Conservation (phyloP, 2,329 filamentous ascomycete species). For the Ophiocordyceps camponoti-rufipedis region DNA sequence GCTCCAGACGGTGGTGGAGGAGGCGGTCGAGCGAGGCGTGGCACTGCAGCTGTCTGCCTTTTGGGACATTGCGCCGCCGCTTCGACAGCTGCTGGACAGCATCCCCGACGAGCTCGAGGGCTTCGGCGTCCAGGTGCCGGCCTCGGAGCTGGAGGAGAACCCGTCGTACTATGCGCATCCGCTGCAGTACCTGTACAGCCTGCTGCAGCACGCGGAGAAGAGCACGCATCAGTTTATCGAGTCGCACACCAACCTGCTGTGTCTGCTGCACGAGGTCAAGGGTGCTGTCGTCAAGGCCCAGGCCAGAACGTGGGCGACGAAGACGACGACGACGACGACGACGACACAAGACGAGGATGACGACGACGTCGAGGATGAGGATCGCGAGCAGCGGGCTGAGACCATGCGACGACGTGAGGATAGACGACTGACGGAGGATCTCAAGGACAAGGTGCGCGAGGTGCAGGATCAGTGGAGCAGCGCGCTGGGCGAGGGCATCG, state of each 20-base stretch:
- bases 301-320: slow-evolving; percentile 47
- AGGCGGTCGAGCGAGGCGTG: slow-evolving; percentile 72
- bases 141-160: slow-evolving; percentile 68
- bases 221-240: slow-evolving; percentile 96
- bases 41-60: slow-evolving; percentile 86
- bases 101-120: slow-evolving; percentile 42
- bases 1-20: slow-evolving; percentile 63
- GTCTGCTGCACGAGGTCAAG: slow-evolving; percentile 78
- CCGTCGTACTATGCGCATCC: slow-evolving; percentile 65
- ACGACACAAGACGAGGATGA: slow-evolving; percentile 16
- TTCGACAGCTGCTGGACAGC: slow-evolving; percentile 61
- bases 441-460: slow-evolving; percentile 83
- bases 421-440: slow-evolving; percentile 54
- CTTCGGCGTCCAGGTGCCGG: slow-evolving; percentile 63
- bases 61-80: slow-evolving; percentile 87
- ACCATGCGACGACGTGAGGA: slow-evolving; percentile 50
- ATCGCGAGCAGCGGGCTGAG: slow-evolving; percentile 23
- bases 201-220: slow-evolving; percentile 77
- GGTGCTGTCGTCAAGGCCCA: slow-evolving; percentile 56
- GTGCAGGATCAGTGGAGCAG: slow-evolving; percentile 86
- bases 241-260: slow-evolving; percentile 77
- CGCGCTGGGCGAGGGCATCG: slow-evolving; percentile 63
- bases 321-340: slow-evolving; percentile 19
- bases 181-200: slow-evolving; percentile 73
- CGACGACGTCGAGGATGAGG: slow-evolving; percentile 10